Base-by-base conservation (phyloP, 1,139 yeast genomes). In the Entelexis paramagnoliae region DNA sequence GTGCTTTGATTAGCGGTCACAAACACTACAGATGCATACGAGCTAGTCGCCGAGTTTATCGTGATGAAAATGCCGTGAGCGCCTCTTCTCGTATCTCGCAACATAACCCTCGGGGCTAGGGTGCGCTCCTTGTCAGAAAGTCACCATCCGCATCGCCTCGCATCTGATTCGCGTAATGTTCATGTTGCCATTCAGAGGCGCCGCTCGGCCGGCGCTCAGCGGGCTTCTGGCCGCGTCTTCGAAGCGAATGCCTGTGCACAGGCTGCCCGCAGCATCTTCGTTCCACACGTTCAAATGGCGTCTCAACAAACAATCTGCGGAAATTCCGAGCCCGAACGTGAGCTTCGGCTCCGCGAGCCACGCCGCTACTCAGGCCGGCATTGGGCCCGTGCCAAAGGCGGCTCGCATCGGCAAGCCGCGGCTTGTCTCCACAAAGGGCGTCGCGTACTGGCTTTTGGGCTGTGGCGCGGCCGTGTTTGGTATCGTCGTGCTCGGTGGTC, bases 401-500 rank as follows among this genome's bases (percentile, higher is more conserved):
- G 51, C 55, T 2, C 34, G 41, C 24, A 24, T 54, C 19, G 42
- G 46, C 16, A 59, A 58, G 41, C 61, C 61, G 4, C 59, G 62
- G 14, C 20, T 58, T 8, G 51, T 60, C 19, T 50, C 57, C 14
- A 51, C 60, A 14, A 65, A 63, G 36, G 55, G 60, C 13, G 91
- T 86, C 6, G 96, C 95, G 0, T 85, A 83, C 64, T 84, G 97
- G 89, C 75, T 94, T 49, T 69, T 91, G 17, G 93, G 94, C n/a
- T 82, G 94, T 1, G 85, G 97, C 1, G 82, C 86, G 1, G 72
- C 91, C 29, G 96, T 93, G 2, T 91, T 91, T 67, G 96, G 95
- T 42, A 93, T 93, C 55, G 97, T 91, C 16, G 83, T 93, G n/a
- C 73, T 93, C 6, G 99, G 98, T 48, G 99, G 99, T 0, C 74